Base-by-base conservation (phyloP, 306 rosid genomes). In the Cucurbita maxima region DNA sequence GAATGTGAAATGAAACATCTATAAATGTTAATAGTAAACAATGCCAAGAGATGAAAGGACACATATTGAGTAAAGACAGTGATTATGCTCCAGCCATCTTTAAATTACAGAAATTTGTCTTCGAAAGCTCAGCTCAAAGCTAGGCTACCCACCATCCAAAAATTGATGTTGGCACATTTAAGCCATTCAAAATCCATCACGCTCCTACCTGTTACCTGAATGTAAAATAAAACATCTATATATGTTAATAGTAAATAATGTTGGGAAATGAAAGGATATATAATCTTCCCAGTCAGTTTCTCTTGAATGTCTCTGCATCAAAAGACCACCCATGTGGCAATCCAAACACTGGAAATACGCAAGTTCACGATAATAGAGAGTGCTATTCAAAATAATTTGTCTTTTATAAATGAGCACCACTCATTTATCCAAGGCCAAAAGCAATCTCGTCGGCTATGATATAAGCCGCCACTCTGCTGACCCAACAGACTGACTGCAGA, bases 241-340 rank as follows among this genome's bases (percentile, higher is more conserved):
- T 51, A 70, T 51, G 74, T 70, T 20, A 34, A 70, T 70, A 70
- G 74, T 70, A 70, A 30, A 69, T 51, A 30, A 51, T 70, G 58
- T 10, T 34, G 34, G 15, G 58, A 51, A 30, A 30, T 0, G 59
- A 34, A 19, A 70, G 25, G 43, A 43, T 56, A 22, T 40, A 57
- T 5, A 62, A 14, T 20, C 66, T 54, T n/a, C 40, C 67, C 20
- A n/a, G 41, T 55, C 41, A 73, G 25, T 40, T 73, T 73, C 55
- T 68, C 48, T 70, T 55, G 22, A 47, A 58, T 73, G 76, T 43
- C 76, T 57, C 67, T 56, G 43, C 55, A 73, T 57, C 37, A 57
- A 73, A n/a, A 56, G 66, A 73, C 76, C 76, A 73, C 66, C 76
- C 76, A 73, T 56, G 76, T 57, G 67, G 55, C 68, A 22, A 20